phyloP scores from a whole-genome alignment of 2,329 filamentous ascomycete species.

The Curvularia hawaiiensis region DNA sequence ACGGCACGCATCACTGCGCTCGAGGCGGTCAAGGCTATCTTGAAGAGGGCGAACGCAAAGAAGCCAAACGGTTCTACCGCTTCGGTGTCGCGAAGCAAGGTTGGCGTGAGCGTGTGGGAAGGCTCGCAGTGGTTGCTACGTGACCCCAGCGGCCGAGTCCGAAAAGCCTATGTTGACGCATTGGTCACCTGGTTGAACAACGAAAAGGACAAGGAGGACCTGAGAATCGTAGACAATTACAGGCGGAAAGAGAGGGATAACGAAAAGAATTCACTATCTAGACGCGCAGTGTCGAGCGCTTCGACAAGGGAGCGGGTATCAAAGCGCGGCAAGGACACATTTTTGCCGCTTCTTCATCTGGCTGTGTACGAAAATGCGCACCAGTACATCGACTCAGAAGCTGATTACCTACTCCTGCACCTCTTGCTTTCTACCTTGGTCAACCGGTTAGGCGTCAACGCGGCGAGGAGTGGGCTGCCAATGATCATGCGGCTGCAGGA shows the following conservation, averaged over 20 bases:
- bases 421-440: constrained; percentile 77
- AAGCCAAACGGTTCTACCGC: constrained; percentile 49
- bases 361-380: constrained; percentile 88
- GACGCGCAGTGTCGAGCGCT: constrained; percentile 71
- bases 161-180: constrained; percentile 84
- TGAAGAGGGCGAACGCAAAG: constrained; percentile 73
- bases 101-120: constrained; percentile 87
- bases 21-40: constrained; percentile 78
- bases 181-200: constrained; percentile 81
- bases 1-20: constrained; percentile 70
- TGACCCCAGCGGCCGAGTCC: constrained; percentile 77
- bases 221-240: constrained; percentile 65
- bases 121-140: constrained; percentile 93
- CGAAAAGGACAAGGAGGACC: constrained; percentile 73
- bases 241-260: constrained; percentile 49
- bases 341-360: constrained; percentile 81
- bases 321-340: constrained; percentile 66
- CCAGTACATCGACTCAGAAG: constrained; percentile 65
- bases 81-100: constrained; percentile 72
- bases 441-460: constrained; percentile 80
- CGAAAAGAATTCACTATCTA: constrained; percentile 53
- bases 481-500: constrained; percentile 92
- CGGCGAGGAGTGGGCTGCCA: constrained; percentile 75
- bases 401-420: constrained; percentile 78
- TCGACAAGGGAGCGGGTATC: constrained; percentile 64